Evolutionary conservation across 805 yeast species (phyloP), one percentile per base, ranked within the genome.

Genomic region (Candida hungchunana): DNA sequence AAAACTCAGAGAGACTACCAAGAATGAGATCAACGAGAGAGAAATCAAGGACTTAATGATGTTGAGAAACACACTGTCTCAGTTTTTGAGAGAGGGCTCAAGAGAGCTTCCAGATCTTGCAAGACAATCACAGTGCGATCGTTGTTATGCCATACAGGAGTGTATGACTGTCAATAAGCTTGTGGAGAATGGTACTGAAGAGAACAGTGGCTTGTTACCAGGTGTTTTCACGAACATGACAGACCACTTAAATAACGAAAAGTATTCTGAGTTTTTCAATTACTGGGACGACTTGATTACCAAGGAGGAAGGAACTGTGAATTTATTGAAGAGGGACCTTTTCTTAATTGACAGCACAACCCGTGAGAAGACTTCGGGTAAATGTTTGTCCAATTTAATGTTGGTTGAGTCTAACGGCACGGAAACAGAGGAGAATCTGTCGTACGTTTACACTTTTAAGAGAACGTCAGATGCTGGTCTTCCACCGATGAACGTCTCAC

Each of bases 231-330:
- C 70, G 0, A 55, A 48, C 1, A 39, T 75, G 6, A 79, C 86
- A 0, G 57, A 48, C 0, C 86, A 80, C 51, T 55, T 84, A 27
- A 56, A 50, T 8, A 54, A 60, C 3, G 59, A 59, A 2, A 36
- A 42, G 7, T 79, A 85, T 39, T 55, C 59, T 5, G 62, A 62
- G 3, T 93, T 83, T 51, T 80, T 77, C 54, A 62, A 66, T 25
- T 73, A 79, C 36, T 90, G 96, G 94, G 85, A 85, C 50, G 62
- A 61, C 12, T 58, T 87, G 5, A 62, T 93, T 6, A 75, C 82
- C 0, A 75, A 77, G 46, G 97, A 90, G 56, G 95, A 82, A 47
- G 69, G 76, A 2, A 66, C 79, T 5, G 51, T 73, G 30, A 65
- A 65, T 11, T 64, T 69, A 23, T 55, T 71, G 29, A 74, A 73